Conservation (phyloP, 2,329 filamentous ascomycete genomes). For the Pseudomassariella vexata region DNA sequence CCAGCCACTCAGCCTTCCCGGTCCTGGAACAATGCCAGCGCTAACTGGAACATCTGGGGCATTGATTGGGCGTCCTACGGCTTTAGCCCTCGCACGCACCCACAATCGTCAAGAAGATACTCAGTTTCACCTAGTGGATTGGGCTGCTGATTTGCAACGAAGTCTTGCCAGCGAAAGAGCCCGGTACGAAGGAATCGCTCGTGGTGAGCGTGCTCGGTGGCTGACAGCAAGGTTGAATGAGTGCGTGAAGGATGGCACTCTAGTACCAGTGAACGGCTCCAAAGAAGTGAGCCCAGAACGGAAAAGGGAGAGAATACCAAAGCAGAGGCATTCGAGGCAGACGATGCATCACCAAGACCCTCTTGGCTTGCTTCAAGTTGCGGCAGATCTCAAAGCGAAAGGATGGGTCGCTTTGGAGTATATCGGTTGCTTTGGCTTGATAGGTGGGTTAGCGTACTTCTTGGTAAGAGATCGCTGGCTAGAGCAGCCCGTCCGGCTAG, state of each 20-base stretch:
- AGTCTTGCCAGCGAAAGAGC: constrained; percentile 69
- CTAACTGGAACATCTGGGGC: constrained; percentile 8
- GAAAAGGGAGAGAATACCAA: too few species aligned
- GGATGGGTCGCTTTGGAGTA: constrained; percentile 68
- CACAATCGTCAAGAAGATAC: constrained; percentile 34
- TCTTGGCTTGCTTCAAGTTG: constrained; percentile 67
- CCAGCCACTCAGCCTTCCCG: constrained; percentile 22
- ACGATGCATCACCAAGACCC: constrained; percentile 59
- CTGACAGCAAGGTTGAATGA: constrained; percentile 61
- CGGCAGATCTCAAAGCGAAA: constrained; percentile 57
- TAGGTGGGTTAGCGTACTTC: constrained; percentile 68
- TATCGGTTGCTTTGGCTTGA: constrained; percentile 65
- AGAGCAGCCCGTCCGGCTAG: constrained; percentile 12
- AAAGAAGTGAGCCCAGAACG: constrained; percentile 19
- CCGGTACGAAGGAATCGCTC: constrained; percentile 57
- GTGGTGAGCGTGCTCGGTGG: constrained; percentile 63
- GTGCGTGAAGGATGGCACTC: constrained; percentile 59
- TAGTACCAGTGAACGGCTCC: constrained; percentile 44
- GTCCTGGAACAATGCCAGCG: constrained; percentile 5
- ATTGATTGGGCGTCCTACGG: constrained; percentile 27
- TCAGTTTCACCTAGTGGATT: constrained; percentile 66
- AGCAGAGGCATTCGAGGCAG: constrained; percentile 9
- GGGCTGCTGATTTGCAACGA: constrained; percentile 75
- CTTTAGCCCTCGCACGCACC: constrained; percentile 56
- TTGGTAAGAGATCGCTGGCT: constrained; percentile 23